phyloP scores from a whole-genome alignment of 208 protist species.

The Leishmania arabica region DNA sequence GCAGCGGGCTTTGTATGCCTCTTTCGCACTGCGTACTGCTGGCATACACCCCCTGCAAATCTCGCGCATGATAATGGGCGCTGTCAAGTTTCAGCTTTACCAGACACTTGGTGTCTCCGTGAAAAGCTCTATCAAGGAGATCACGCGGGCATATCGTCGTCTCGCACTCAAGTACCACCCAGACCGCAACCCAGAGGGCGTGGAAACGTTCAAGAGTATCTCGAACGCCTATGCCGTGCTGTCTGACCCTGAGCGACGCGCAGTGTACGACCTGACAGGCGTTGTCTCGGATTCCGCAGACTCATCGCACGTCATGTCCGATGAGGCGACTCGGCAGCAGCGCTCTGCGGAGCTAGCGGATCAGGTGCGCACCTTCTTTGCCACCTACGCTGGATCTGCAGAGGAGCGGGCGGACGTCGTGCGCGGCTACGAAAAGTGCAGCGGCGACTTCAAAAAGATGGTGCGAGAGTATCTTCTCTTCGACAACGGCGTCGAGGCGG shows the following conservation, averaged over 20 bases:
- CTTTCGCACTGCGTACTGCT: background rate
- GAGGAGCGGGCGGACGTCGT: constrained; percentile 75
- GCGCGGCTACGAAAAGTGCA: constrained; percentile 49
- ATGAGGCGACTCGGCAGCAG: constrained; percentile 37
- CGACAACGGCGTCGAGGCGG: constrained; percentile 64
- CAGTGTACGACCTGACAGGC: constrained; percentile 96
- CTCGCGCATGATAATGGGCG: constrained; percentile 2
- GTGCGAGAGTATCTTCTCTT: constrained; percentile 74
- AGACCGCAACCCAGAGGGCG: constrained; percentile 85
- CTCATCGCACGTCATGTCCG: constrained; percentile 3
- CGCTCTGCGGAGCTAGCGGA: constrained; percentile 69
- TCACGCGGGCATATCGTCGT: constrained; percentile 73
- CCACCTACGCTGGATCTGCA: constrained; percentile 63
- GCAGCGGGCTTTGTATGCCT: background rate
- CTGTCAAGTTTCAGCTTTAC: constrained; percentile 51
- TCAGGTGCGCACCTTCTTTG: constrained; percentile 73
- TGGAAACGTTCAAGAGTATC: constrained; percentile 89
- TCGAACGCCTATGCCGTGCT: constrained; percentile 97
- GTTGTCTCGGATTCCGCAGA: constrained; percentile 24
- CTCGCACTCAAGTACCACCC: constrained; percentile 88
- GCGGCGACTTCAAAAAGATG: constrained; percentile 81
- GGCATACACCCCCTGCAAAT: background rate
- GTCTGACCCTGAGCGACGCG: constrained; percentile 91
- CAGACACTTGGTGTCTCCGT: constrained; percentile 46
- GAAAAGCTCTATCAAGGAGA: constrained; percentile 46